phyloP scores from a whole-genome alignment of 202 grass and related monocot genomes.

The Saccharum hybrid region DNA sequence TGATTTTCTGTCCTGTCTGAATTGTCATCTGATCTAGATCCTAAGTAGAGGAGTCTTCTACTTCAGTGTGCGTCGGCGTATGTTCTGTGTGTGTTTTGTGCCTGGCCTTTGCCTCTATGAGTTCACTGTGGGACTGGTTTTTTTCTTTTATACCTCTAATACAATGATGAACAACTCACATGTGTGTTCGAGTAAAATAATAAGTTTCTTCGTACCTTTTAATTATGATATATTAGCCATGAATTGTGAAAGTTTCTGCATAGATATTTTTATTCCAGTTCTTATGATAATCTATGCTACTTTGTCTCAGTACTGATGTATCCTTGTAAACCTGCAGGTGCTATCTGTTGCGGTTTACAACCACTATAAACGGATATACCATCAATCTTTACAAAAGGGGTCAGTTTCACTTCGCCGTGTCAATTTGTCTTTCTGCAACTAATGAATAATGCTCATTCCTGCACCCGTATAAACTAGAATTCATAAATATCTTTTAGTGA shows the following conservation, averaged over 20 bases:
- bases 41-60: background rate
- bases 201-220: background rate
- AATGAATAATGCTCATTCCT: slow-evolving; percentile 25
- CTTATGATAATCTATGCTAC: slow-evolving; percentile 13
- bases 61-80: background rate
- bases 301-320: slow-evolving; percentile 27
- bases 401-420: slow-evolving; percentile 47
- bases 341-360: slow-evolving; percentile 97
- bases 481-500: slow-evolving; percentile 40
- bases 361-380: slow-evolving; percentile 97
- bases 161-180: background rate
- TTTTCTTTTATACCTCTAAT: background rate
- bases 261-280: slow-evolving; percentile 37
- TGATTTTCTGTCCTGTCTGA: slow-evolving; percentile 1
- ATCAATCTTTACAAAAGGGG: slow-evolving; percentile 81
- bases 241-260: background rate
- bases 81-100: background rate
- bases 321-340: slow-evolving; percentile 66
- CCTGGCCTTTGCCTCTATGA: background rate
- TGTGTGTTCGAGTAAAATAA: background rate
- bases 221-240: slow-evolving; percentile 24
- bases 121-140: background rate
- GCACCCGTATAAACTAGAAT: slow-evolving; percentile 39
- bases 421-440: slow-evolving; percentile 2
- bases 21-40: slow-evolving; percentile 1